Evolutionary conservation across 441 rosid species (phyloP), one percentile per base, ranked within the genome.

Genomic region (Lagerstroemia fauriei): DNA sequence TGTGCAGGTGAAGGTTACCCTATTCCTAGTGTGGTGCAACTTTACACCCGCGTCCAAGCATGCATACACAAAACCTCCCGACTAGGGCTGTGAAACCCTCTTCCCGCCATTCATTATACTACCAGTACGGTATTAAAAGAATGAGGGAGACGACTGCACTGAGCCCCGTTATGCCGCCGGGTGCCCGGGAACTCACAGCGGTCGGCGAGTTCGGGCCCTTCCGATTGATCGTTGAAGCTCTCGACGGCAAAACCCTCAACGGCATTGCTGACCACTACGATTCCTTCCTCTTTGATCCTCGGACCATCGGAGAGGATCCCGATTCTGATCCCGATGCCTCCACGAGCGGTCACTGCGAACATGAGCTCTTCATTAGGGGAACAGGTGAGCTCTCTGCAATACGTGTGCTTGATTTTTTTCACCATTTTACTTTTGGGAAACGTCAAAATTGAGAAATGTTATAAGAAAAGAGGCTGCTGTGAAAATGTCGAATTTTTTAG

Each of bases 191-290:
- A 34, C 89, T 96, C 53, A 89, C 93, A 9, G 92, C 93, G 24
- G 92, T 96, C 41, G 98, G 99, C 84, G 96, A 95, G 92, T 95
- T 96, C 91, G 94, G 93, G 92, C 96, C 99, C 32, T 93, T 92
- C 77, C 98, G 98, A 73, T 84, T 96, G 80, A 86, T 96, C 59
- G 98, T 96, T 61, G 98, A 96, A 86, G 93, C 97, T 80, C 91
- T 92, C 14, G 98, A 95, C 82, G 92, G 94, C 76, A 92, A 94
- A 61, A 89, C 92, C 20, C 88, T 85, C 1, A 91, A 87, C 24
- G 78, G 81, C 57, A 70, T 47, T 25, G 18, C 87, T 25, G 91
- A 92, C 78, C 87, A 90, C 79, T 93, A 96, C 84, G 94, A 93
- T 87, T 96, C 94, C 86, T 88, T 94, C 80, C 95, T 96, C 77